A percentile compares a stretch with the other conserved stretches of the same genome.
These are phyloP conservation scores for Auricularia sp. DNA, from an alignment of 768 basidiomycete genomes.

Conservation along the genomic window DNA sequence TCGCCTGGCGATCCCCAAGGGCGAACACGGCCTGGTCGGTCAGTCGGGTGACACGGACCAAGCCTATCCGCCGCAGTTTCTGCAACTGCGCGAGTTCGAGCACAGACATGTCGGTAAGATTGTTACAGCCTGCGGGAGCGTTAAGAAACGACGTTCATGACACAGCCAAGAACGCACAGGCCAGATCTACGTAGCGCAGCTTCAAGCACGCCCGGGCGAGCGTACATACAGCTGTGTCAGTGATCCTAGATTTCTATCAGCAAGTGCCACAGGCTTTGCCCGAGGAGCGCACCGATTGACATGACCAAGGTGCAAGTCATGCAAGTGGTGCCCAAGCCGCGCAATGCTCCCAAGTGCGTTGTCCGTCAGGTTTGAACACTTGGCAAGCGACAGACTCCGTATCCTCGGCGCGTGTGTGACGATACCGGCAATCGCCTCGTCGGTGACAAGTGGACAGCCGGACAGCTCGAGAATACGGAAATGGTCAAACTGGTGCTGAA, in stretches of 20 bases:
- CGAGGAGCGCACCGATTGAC: conserved; percentile 30
- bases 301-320: conserved; percentile 93
- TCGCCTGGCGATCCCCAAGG: conserved; percentile 73
- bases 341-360: conserved; percentile 75
- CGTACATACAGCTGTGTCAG: conserved; percentile 75
- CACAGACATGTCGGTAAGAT: conserved; percentile 88
- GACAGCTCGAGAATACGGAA: conserved; percentile 91
- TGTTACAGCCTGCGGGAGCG: conserved; percentile 55
- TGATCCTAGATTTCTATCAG: conserved; percentile 46
- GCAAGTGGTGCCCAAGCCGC: conserved; percentile 80
- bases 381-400: conserved; percentile 78
- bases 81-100: conserved; percentile 81
- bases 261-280: too few species aligned
- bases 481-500: conserved; percentile 63
- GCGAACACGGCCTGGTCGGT: conserved; percentile 91
- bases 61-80: conserved; percentile 87
- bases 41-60: conserved; percentile 85
- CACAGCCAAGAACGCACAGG: conserved; percentile 49
- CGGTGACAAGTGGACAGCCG: conserved; percentile 69
- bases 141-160: conserved; percentile 5
- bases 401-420: conserved; percentile 73
- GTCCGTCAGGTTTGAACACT: conserved; percentile 73
- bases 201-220: conserved; percentile 83
- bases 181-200: conserved; percentile 91
- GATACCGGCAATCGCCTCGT: conserved; percentile 74